These are phyloP conservation scores for Stachybotrys chlorohalonatus DNA, from an alignment of 2,329 filamentous ascomycete genomes.

Conservation along the genomic window DNA sequence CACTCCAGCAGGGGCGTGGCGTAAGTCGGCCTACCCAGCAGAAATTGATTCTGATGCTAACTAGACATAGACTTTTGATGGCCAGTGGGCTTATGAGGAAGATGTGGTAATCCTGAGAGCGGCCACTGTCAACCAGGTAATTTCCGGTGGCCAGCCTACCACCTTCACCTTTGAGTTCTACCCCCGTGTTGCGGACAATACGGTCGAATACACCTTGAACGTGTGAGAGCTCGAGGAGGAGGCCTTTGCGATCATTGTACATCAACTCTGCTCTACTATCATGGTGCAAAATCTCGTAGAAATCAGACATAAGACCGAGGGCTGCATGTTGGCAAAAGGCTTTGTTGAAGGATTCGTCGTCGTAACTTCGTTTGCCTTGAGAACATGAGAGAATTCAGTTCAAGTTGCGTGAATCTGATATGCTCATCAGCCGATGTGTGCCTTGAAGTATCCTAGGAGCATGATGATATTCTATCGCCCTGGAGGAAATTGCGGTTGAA, in stretches of 20 bases:
- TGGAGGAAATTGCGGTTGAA: no score
- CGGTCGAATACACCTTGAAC: slow-evolving; percentile 26
- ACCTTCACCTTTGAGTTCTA: slow-evolving; percentile 47
- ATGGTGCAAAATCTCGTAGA: not conserved
- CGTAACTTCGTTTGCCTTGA: no score
- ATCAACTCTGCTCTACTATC: no score
- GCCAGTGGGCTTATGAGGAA: slow-evolving; percentile 42
- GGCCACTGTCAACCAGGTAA: slow-evolving; percentile 34
- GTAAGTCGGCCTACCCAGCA: slow-evolving; percentile 10
- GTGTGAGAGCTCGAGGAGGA: not conserved
- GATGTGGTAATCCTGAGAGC: slow-evolving; percentile 35
- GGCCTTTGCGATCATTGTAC: no score
- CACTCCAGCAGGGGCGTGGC: slow-evolving; percentile 38
- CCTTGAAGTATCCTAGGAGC: no score
- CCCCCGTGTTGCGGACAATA: slow-evolving; percentile 39
- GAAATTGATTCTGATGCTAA: not conserved
- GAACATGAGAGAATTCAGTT: no score
- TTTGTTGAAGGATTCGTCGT: no score
- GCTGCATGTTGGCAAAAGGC: no score
- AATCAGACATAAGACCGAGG: not conserved
- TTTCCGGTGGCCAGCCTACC: slow-evolving; percentile 30
- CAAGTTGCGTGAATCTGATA: no score
- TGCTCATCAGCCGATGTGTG: no score
- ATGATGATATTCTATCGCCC: no score
- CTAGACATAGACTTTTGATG: slow-evolving; percentile 29